Conservation (phyloP, 1,284 basidiomycete species). For the Fomitopsis pinicola region DNA sequence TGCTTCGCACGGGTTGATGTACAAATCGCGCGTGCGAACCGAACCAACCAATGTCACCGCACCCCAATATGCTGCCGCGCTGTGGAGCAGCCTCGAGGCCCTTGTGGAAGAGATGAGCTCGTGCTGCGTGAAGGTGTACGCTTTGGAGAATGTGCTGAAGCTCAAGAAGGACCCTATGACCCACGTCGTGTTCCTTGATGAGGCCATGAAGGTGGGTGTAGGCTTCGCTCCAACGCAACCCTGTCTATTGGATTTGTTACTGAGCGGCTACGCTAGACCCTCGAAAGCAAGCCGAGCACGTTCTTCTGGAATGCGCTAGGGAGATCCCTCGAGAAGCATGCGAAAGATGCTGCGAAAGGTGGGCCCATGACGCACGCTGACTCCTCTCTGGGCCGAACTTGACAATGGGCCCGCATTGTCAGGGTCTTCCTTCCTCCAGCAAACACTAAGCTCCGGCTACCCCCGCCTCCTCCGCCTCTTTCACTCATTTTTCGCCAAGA, state of each 20-base stretch:
- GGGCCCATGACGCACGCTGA: background rate
- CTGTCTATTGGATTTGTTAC: background rate
- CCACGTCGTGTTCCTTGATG: constrained; percentile 82
- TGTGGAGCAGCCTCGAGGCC: constrained; percentile 81
- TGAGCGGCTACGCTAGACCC: constrained; percentile 32
- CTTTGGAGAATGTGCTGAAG: constrained; percentile 88
- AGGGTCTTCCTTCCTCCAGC: constrained; percentile 84
- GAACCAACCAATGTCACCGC: constrained; percentile 83
- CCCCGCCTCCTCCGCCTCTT: constrained; percentile 84
- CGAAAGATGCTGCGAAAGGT: constrained; percentile 76
- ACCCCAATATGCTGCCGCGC: constrained; percentile 74
- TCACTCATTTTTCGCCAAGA: constrained; percentile 94
- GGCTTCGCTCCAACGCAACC: background rate
- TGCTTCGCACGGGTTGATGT: constrained; percentile 43
- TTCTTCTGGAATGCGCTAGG: constrained; percentile 89
- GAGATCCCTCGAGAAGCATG: constrained; percentile 74
- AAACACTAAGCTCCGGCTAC: constrained; percentile 82
- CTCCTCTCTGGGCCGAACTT: background rate
- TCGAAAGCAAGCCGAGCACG: constrained; percentile 88
- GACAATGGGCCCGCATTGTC: background rate
- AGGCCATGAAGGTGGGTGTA: constrained; percentile 75
- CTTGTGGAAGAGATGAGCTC: constrained; percentile 88
- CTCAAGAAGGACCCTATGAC: constrained; percentile 82
- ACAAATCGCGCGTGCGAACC: constrained; percentile 77
- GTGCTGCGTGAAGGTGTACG: constrained; percentile 94